A percentile compares a stretch with the other conserved stretches of the same genome.
Conservation (phyloP, 164 flowering plant species). For the Amborella trichopoda region DNA sequence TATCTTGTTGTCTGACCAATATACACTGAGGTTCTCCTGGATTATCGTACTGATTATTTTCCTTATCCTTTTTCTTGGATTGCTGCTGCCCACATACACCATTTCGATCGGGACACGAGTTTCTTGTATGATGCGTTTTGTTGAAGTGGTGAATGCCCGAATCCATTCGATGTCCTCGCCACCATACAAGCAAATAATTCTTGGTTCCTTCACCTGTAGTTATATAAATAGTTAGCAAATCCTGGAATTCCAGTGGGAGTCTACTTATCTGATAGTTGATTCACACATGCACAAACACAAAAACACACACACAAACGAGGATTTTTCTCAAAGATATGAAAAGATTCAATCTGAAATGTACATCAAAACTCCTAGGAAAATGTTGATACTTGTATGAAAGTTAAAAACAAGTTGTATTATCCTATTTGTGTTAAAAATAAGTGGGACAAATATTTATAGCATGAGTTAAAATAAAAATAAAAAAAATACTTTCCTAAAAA, state of each 20-base stretch:
- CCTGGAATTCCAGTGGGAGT: no score
- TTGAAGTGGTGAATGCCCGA: slow-evolving; percentile 26
- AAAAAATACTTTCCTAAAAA: neutral
- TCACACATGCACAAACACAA: no score
- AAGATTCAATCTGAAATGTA: no score
- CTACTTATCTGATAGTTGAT: no score
- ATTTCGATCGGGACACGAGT: slow-evolving; percentile 34
- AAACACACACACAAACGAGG: no score
- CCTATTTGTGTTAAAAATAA: neutral
- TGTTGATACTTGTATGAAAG: neutral
- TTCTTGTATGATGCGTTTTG: slow-evolving; percentile 17
- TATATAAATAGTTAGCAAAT: no score
- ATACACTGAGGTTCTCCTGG: slow-evolving; percentile 17
- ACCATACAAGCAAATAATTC: slow-evolving; percentile 54
- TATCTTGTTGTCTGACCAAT: slow-evolving; percentile 19
- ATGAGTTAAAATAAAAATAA: no score
- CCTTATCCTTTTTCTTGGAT: slow-evolving; percentile 14
- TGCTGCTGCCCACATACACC: slow-evolving; percentile 17
- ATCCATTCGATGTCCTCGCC: slow-evolving; percentile 54
- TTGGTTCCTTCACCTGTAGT: slow-evolving; percentile 55
- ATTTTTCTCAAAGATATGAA: no score
- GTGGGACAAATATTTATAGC: neutral
- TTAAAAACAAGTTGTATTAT: neutral
- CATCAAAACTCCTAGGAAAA: no score
- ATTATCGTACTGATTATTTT: slow-evolving; percentile 20